Conservation (phyloP, 1,284 basidiomycete species). For the Fomes fomentarius region DNA sequence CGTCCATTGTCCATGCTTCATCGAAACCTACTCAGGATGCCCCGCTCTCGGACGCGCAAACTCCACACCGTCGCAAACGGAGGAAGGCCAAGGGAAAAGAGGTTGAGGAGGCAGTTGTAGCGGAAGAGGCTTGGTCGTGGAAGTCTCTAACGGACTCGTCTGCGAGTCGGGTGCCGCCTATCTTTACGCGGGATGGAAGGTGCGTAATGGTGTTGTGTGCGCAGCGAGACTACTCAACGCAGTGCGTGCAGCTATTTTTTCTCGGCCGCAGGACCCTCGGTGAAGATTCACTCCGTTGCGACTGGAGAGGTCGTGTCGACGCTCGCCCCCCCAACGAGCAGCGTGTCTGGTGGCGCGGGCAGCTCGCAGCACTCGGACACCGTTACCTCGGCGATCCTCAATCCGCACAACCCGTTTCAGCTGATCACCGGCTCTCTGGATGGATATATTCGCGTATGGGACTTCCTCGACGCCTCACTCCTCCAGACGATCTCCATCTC, state of each 20-base stretch:
- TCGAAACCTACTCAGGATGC: slow-evolving; percentile 25
- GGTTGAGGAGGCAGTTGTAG: slow-evolving; percentile 26
- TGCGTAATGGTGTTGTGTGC: slow-evolving; percentile 41
- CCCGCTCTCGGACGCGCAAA: slow-evolving; percentile 17
- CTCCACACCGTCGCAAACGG: slow-evolving; percentile 22
- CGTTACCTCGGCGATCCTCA: slow-evolving; percentile 80
- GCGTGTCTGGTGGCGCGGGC: slow-evolving; percentile 43
- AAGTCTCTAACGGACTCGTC: slow-evolving; percentile 71
- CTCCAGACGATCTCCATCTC: slow-evolving; percentile 74
- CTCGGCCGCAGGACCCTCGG: slow-evolving; percentile 72
- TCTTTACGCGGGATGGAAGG: slow-evolving; percentile 89
- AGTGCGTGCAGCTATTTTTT: slow-evolving; percentile 80
- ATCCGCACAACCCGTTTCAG: slow-evolving; percentile 89
- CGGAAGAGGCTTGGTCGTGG: slow-evolving; percentile 65
- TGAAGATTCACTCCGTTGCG: slow-evolving; percentile 81
- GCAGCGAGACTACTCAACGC: slow-evolving; percentile 18
- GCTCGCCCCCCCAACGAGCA: slow-evolving; percentile 51
- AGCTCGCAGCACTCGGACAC: slow-evolving; percentile 36
- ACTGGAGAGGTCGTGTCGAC: slow-evolving; percentile 85
- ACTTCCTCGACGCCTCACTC: slow-evolving; percentile 86
- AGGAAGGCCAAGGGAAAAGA: slow-evolving; percentile 28
- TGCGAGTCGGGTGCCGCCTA: slow-evolving; percentile 65
- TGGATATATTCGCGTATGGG: slow-evolving; percentile 90
- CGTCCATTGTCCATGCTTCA: slow-evolving; percentile 29
- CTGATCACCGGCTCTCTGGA: slow-evolving; percentile 86